Base-by-base conservation (phyloP, 345 rosid genomes). In the Draba incana region DNA sequence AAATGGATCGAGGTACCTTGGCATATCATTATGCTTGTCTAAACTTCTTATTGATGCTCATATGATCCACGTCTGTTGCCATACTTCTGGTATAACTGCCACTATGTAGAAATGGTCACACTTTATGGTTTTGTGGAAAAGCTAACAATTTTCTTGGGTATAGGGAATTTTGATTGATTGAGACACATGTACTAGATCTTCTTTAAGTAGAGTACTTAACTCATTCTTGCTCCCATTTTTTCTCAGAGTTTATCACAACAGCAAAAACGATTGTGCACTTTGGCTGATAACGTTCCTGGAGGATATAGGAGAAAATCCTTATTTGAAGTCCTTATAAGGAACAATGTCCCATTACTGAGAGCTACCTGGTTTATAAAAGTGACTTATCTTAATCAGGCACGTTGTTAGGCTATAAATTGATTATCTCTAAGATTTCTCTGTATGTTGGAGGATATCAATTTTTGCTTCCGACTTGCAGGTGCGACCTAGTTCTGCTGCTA, bases 361-460 rank as follows among this genome's bases (percentile, higher is more conserved):
- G 97, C 98, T 76, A 88, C 98, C 64, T 95, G 99, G 99, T 92
- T 84, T 80, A 82, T 92, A 66, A 95, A 92, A 88, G 89, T 95
- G 63, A 85, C 88, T 62, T 95, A 95, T 72, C 99, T 95, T 75
- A 89, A 89, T 82, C 99, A 92, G 98, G 99, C 92, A 81, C 12
- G 39, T 39, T 60, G 15, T 37, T 57, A 37, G 42, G 60, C 10
- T 48, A 25, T 31, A 15, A 42, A 23, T 58, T 25, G 33, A 38
- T 44, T 37, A 23, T 60, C 28, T 61, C 20, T 8, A 49, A 11
- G 47, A n/a, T 13, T 62, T 43, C 42, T 60, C 30, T 35, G 43
- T 25, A 51, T 12, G 30, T 71, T 45, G 71, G 46, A 71, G 65
- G 77, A 59, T 35, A 53, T 63, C 48, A n/a, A 61, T 48, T 77